These are phyloP conservation scores for Auriscalpium vulgare DNA, from an alignment of 768 basidiomycete genomes.

Conservation along the genomic window DNA sequence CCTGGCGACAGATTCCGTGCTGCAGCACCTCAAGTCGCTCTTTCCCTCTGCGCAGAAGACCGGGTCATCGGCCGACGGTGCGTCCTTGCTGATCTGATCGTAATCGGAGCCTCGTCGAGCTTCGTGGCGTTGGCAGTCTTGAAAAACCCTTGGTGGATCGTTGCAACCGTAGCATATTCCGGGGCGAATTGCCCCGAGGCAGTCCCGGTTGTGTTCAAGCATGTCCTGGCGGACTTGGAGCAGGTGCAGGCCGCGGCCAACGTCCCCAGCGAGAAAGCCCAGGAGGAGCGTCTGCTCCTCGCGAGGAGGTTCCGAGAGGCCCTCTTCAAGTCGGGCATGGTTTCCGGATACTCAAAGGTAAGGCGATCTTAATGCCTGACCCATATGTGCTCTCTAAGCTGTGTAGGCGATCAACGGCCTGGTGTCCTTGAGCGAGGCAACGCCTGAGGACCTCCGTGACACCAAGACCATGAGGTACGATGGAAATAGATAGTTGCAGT, in stretches of 20 bases:
- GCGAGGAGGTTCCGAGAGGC: constrained; percentile 54
- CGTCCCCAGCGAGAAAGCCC: constrained; percentile 10
- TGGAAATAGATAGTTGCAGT: background rate
- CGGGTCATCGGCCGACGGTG: constrained; percentile 13
- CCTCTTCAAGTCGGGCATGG: constrained; percentile 52
- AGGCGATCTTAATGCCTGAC: no score
- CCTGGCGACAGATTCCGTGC: constrained; percentile 34
- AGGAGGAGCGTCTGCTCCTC: constrained; percentile 33
- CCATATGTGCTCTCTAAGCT: no score
- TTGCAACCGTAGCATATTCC: constrained; percentile 48
- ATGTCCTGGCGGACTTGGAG: constrained; percentile 39
- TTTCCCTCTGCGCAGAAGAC: constrained; percentile 29
- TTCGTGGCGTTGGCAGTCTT: constrained; percentile 4
- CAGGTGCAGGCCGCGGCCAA: constrained; percentile 14
- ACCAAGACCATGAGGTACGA: constrained; percentile 37
- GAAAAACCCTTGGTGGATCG: constrained; percentile 50
- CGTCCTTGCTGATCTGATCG: constrained; percentile 1
- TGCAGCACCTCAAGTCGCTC: constrained; percentile 34
- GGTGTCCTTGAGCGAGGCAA: constrained; percentile 39
- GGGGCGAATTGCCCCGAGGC: constrained; percentile 53
- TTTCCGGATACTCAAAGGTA: constrained; percentile 53
- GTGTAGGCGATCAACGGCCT: constrained; percentile 52
- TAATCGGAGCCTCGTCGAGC: background rate
- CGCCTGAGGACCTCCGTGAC: constrained; percentile 45
- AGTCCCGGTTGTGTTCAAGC: constrained; percentile 45